Base-by-base conservation (phyloP, 2,329 filamentous ascomycete genomes). In the Stachybotrys elegans region DNA sequence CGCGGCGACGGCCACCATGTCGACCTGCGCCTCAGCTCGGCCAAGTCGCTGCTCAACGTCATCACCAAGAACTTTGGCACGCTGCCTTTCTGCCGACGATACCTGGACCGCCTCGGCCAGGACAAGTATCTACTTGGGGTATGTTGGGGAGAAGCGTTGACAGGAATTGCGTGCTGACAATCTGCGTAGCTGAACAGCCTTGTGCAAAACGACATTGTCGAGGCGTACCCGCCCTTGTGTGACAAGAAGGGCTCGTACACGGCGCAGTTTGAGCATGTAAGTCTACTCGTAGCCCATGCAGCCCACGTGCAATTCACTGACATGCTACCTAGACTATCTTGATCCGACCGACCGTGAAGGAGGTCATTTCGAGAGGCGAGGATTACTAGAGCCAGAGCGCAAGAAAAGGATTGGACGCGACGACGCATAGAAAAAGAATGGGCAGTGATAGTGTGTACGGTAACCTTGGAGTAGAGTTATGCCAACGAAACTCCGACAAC, bases 31-130 rank as follows among this genome's bases (percentile, higher is more conserved):
- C 71, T 94, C 40, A 81, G 84, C 35, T 94, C 88, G 37, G 91
- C 91, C 47, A 93, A 91, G 72, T 85, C 83, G 45, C 73, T 97
- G 45, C 74, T 95, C 54, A 93, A 79, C 57, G 84, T 89, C 23
- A 96, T 97, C 66, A 93, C 88, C 70, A 95, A 95, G 76, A 95
- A 95, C 69, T 97, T 96, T 64, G 88, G 89, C 52, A 95, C 90
- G 2, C 69, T 97, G 54, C 90, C 90, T 2, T 97, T 90, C 67
- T 95, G 89, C 66, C 78, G 91, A 51, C 82, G 91, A 54, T 96
- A 95, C 63, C 74, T 97, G 48, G 91, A 96, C 68, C 84, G 91
- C 43, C 68, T 96, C n/a, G 91, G 92, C 21, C 88, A 94, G 64
- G 89, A 96, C 49, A 95, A 95, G 67, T 96, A 97, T 62, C 78